Conservation (phyloP, 495 filamentous ascomycete species). For the Neurospora cerealis region DNA sequence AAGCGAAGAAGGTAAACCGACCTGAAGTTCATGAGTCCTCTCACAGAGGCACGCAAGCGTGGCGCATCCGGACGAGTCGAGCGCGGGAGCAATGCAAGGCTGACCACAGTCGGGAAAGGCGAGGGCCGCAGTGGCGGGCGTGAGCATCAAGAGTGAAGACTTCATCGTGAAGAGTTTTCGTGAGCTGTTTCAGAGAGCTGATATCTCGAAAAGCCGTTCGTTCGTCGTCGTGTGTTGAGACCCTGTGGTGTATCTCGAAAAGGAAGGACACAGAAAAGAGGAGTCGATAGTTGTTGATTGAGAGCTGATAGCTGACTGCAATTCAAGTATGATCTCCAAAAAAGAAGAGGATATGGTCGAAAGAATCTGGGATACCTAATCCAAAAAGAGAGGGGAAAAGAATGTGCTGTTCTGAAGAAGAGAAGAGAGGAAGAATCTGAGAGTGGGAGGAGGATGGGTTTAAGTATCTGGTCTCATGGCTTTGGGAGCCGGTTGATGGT, state of each 20-base stretch:
- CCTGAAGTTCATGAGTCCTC: conserved; percentile 9
- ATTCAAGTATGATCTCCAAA: conserved; percentile 18
- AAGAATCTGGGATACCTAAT: conserved; percentile 15
- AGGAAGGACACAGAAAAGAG: not conserved
- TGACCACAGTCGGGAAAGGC: conserved; percentile 10
- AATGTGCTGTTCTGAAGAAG: conserved; percentile 9
- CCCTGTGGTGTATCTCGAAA: not conserved
- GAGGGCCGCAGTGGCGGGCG: conserved; percentile 1
- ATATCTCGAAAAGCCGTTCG: not conserved
- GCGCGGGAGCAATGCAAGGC: conserved; percentile 3
- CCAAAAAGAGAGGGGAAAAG: conserved; percentile 19
- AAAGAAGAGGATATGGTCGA: conserved; percentile 16
- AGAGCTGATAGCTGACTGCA: conserved; percentile 4
- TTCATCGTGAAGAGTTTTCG: conserved; percentile 10
- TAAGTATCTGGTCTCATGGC: not conserved
- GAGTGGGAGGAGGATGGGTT: not conserved
- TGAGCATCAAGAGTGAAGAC: conserved; percentile 7
- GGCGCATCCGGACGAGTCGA: not conserved
- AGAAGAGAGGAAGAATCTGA: not conserved
- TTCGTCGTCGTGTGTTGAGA: not conserved
- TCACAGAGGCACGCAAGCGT: conserved; percentile 9
- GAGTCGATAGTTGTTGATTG: not conserved
- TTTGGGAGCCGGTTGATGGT: not conserved
- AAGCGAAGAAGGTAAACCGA: not conserved
- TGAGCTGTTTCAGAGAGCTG: conserved; percentile 1